These are phyloP conservation scores for Colletotrichum australisinense DNA, from an alignment of 2,329 filamentous ascomycete genomes.

Conservation along the genomic window DNA sequence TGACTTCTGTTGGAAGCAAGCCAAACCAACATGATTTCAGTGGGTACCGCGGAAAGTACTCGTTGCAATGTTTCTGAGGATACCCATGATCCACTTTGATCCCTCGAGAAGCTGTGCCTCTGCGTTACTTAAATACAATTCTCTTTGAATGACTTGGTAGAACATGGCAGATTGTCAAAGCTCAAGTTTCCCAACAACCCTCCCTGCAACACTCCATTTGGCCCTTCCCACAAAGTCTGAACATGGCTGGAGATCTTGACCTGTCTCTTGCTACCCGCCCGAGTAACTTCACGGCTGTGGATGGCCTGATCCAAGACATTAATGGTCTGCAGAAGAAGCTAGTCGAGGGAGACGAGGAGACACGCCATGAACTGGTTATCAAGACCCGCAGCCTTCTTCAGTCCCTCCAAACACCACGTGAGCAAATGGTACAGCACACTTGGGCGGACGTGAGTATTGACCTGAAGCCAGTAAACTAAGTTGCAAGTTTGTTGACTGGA, in stretches of 20 bases:
- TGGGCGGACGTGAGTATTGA: slow-evolving; percentile 52
- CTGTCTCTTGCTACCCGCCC: slow-evolving; percentile 34
- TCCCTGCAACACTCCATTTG: too few relatives aligned
- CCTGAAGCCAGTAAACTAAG: not conserved
- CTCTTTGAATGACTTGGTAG: too few relatives aligned
- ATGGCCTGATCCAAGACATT: slow-evolving; percentile 30
- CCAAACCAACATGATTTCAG: too few relatives aligned
- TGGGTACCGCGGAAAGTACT: too few relatives aligned
- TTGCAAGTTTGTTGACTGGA: not conserved
- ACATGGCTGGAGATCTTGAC: not conserved
- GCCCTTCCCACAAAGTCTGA: not conserved
- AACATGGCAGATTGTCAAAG: too few relatives aligned
- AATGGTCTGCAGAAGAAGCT: not conserved
- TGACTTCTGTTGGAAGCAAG: too few relatives aligned
- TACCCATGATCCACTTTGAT: too few relatives aligned
- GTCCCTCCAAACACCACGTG: slow-evolving; percentile 57
- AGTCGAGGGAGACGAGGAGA: slow-evolving; percentile 2
- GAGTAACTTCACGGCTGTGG: slow-evolving; percentile 32
- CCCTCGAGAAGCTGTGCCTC: too few relatives aligned
- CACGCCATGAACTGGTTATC: slow-evolving; percentile 45
- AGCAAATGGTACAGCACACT: slow-evolving; percentile 58
- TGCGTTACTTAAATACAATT: too few relatives aligned
- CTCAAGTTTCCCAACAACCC: too few relatives aligned
- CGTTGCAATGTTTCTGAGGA: too few relatives aligned
- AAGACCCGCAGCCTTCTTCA: slow-evolving; percentile 46